phyloP scores from a whole-genome alignment of 495 filamentous ascomycete genomes.

The Viridothelium virens region DNA sequence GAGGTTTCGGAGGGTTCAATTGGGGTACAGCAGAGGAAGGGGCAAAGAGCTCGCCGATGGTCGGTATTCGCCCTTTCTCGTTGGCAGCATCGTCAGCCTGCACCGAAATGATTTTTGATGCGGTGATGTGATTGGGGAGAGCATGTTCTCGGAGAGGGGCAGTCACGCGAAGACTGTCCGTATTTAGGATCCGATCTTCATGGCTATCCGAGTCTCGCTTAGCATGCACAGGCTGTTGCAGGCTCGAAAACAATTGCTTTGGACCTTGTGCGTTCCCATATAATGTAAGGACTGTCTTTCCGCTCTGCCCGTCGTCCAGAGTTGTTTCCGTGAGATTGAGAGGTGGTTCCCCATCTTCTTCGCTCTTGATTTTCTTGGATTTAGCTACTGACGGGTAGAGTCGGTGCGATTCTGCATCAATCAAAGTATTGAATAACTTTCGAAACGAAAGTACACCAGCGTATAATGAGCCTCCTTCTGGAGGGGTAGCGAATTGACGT shows the following conservation, averaged over 20 bases:
- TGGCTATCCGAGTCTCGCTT: slow-evolving; percentile 34
- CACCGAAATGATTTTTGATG: slow-evolving; percentile 58
- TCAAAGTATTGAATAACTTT: slow-evolving; percentile 15
- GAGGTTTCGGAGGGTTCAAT: slow-evolving; percentile 63
- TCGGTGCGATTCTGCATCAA: slow-evolving; percentile 1
- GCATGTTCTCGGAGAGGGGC: slow-evolving; percentile 50
- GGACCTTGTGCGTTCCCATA: slow-evolving; percentile 61
- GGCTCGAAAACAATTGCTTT: slow-evolving; percentile 76
- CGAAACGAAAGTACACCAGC: slow-evolving; percentile 15
- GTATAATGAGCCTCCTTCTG: neutral
- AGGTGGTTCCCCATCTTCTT: neutral
- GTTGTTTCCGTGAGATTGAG: neutral
- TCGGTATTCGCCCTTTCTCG: slow-evolving; percentile 46
- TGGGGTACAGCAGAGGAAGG: slow-evolving; percentile 58
- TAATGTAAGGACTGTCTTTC: slow-evolving; percentile 55
- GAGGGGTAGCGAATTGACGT: slow-evolving; percentile 15
- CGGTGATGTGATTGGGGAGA: slow-evolving; percentile 65
- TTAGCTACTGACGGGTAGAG: neutral
- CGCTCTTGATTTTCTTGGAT: neutral
- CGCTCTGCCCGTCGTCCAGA: neutral
- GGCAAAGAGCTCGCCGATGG: slow-evolving; percentile 74
- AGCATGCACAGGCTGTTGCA: slow-evolving; percentile 46
- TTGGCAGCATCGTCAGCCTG: slow-evolving; percentile 36
- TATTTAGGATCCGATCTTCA: slow-evolving; percentile 31
- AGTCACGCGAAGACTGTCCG: neutral